Evolutionary conservation across 768 basidiomycete species (phyloP).

Genomic region (Amanita polypyramis): DNA sequence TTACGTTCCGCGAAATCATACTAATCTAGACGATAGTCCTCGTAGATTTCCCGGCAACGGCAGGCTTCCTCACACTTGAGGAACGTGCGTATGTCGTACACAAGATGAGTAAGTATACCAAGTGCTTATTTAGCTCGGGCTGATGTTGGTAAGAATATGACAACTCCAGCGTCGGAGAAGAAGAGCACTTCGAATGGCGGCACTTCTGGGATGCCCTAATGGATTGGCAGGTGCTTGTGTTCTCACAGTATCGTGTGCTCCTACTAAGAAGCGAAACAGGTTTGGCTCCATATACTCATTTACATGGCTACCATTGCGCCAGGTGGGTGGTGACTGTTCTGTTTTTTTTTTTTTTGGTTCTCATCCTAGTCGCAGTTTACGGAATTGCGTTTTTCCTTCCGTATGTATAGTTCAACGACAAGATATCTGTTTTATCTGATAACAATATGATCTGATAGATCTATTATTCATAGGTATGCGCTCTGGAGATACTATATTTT

Average conservation of each 20-base stretch:
- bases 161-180: conserved; percentile 49
- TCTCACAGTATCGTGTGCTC: neutral
- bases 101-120: conserved; percentile 36
- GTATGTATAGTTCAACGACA: conserved; percentile 32
- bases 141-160: conserved; percentile 29
- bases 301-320: conserved; percentile 51
- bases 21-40: conserved; percentile 27
- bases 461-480: conserved; percentile 43
- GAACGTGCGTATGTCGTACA: conserved; percentile 45
- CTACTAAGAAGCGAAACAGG: neutral
- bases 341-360: too few species aligned
- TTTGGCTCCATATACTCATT: conserved; percentile 18
- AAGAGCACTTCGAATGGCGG: conserved; percentile 45
- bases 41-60: conserved; percentile 52
- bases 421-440: conserved; percentile 23
- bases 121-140: neutral
- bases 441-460: conserved; percentile 21
- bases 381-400: conserved; percentile 65
- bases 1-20: neutral
- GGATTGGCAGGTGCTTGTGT: conserved; percentile 49
- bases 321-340: conserved; percentile 33
- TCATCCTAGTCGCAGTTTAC: conserved; percentile 35
- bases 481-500: neutral
- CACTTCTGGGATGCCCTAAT: conserved; percentile 44
- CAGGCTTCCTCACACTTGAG: conserved; percentile 50